Evolutionary conservation across 139 green algal species (phyloP), one percentile per base, ranked within the genome.

Genomic region (Tetratostichococcus sp.): DNA sequence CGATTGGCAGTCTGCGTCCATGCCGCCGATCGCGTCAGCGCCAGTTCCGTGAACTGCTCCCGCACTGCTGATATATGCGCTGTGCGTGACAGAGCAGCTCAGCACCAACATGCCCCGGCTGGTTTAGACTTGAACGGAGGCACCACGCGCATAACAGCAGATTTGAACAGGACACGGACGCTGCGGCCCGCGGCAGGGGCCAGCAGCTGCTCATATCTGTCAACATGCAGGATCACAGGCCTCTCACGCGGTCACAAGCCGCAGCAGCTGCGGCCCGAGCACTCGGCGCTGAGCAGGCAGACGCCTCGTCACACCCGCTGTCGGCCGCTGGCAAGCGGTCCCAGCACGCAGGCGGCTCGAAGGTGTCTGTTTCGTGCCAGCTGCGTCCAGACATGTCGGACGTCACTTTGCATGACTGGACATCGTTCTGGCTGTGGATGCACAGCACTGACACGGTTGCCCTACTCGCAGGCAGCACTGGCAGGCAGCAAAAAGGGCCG

Each of bases 401-500:
- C n/a, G n/a, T n/a, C n/a, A n/a, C n/a, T n/a, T n/a, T n/a, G n/a
- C n/a, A n/a, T n/a, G n/a, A n/a, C n/a, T n/a, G n/a, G n/a, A n/a
- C n/a, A n/a, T n/a, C n/a, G n/a, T n/a, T n/a, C n/a, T n/a, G n/a
- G n/a, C n/a, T n/a, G n/a, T n/a, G n/a, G n/a, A n/a, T n/a, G n/a
- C n/a, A n/a, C n/a, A n/a, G n/a, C n/a, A n/a, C 50, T 28, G 17
- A 62, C 50, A 26, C 14, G 26, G 2, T 26, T 62, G 2, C 4
- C 50, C 50, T 28, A n/a, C 26, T 8, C 19, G 50, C 50, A 62
- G 50, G 50, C 17, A 25, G 59, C 75, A 11, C 34, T 39, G 30
- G 70, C 39, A 26, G 76, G 65, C 8, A 6, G 43, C 31, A 81
- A 77, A 67, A 77, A 77, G n/a, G 65, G 43, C 28, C 30, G 76